Base-by-base conservation (phyloP, 345 rosid genomes). In the Eucalyptus leucophloia region DNA sequence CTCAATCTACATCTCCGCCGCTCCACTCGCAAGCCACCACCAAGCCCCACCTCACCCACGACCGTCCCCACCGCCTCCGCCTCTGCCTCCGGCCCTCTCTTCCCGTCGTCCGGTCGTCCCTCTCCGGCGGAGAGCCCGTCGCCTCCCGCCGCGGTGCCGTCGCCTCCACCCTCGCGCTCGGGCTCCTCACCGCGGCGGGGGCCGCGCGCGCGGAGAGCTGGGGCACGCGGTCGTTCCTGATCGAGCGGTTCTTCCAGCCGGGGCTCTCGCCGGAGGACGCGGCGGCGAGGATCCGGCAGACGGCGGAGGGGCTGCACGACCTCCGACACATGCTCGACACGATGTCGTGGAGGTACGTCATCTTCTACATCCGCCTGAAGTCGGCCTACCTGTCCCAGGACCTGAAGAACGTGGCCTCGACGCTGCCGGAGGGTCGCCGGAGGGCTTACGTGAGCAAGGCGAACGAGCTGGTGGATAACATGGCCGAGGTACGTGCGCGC, bases 291-390 rank as follows among this genome's bases (percentile, higher is more conserved):
- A 98, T 98, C 77, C 93, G 91, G 89, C 98, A 98, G 91, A 98
- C 99, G 44, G 98, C 98, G 9, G 96, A 96, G 88, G 99, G 99
- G 72, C 90, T 97, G 49, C 97, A 95, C 88, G 93, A 94, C 86
- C 92, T 97, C 24, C 91, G 99, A 89, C 96, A 95, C 83, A 96
- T 98, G 99, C 87, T 98, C 91, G 99, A 97, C 26, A 93, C 90
- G 50, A 98, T 98, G 99, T 94, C 98, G 9, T 97, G 99, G 99
- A 95, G 98, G 95, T 97, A 96, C 89, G 95, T 96, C 80, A 93
- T 98, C 42, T 96, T 96, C 90, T 98, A 96, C 89, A 96, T 96
- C 34, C 89, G 99, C 45, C 56, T 95, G 50, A 98, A 98, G 89
- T 94, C 92, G 53, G 91, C 98, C 49, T 98, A 97, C 92, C 97